phyloP scores from a whole-genome alignment of 169 alveolate genomes.

The Plasmodium vivax region DNA sequence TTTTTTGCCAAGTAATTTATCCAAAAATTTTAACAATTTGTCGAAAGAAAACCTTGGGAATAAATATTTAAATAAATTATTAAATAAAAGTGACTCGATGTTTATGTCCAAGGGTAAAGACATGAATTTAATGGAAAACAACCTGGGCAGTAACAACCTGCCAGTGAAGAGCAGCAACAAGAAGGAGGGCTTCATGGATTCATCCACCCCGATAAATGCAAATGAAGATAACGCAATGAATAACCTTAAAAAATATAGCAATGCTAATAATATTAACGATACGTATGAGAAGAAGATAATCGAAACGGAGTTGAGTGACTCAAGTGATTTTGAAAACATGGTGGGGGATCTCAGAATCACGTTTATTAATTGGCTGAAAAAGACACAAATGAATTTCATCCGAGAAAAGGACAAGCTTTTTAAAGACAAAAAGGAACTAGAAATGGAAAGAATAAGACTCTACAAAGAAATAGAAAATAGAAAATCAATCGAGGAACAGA shows the following conservation, averaged over 20 bases:
- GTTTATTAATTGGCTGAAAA: conserved; percentile 88
- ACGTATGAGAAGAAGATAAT: conserved; percentile 66
- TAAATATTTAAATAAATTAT: conserved; percentile 67
- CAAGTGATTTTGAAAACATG: conserved; percentile 88
- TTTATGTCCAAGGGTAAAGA: conserved; percentile 25
- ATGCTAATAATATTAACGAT: conserved; percentile 49
- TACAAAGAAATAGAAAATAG: conserved; percentile 76
- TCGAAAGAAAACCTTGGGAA: conserved; percentile 51
- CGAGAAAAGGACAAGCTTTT: conserved; percentile 77
- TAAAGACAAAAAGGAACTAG: conserved; percentile 80
- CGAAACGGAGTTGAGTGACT: conserved; percentile 71
- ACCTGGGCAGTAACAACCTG: not conserved
- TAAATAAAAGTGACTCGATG: conserved; percentile 26
- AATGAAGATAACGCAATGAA: conserved; percentile 47
- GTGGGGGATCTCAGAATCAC: conserved; percentile 90
- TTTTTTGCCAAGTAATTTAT: conserved; percentile 50
- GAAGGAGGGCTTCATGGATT: conserved; percentile 54
- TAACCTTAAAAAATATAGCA: conserved; percentile 27
- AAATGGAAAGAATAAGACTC: conserved; percentile 75
- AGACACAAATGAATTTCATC: conserved; percentile 83
- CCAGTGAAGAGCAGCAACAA: not conserved
- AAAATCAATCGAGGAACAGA: conserved; percentile 35
- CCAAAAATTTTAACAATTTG: conserved; percentile 52
- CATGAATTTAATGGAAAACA: conserved; percentile 12
- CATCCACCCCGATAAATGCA: not conserved